Conservation (phyloP, 768 basidiomycete genomes). For the Phaeotremella skinneri region DNA sequence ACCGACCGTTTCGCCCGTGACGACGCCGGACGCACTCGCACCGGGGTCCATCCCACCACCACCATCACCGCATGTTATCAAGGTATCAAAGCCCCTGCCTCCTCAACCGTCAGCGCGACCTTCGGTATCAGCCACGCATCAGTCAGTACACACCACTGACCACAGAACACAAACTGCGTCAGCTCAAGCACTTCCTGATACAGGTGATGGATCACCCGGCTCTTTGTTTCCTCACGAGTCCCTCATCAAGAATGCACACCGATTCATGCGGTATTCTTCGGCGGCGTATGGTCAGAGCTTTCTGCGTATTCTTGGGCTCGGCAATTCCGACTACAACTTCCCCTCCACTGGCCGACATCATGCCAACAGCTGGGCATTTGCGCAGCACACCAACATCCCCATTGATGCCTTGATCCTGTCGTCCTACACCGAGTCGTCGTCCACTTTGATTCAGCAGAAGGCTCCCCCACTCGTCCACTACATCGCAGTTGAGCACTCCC, state of each 20-base stretch:
- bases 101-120: background rate
- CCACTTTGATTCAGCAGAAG: constrained; percentile 34
- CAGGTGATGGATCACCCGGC: constrained; percentile 10
- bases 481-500: constrained; percentile 51
- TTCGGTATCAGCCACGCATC: constrained; percentile 9
- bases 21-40: background rate
- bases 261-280: constrained; percentile 49
- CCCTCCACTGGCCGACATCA: constrained; percentile 34
- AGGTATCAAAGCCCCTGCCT: background rate
- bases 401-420: constrained; percentile 51
- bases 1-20: background rate
- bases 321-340: constrained; percentile 49
- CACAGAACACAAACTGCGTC: constrained; percentile 17
- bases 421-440: constrained; percentile 48
- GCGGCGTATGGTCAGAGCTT: constrained; percentile 51
- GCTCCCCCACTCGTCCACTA: constrained; percentile 47
- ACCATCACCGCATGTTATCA: background rate
- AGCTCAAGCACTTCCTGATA: constrained; percentile 7
- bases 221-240: constrained; percentile 35
- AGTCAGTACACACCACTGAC: constrained; percentile 10
- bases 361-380: constrained; percentile 18
- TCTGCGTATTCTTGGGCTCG: constrained; percentile 49
- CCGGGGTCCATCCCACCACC: background rate
- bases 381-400: constrained; percentile 52
- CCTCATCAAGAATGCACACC: constrained; percentile 46